Base-by-base conservation (phyloP, 2,329 filamentous ascomycete species). In the Pseudogymnoascus sp. region DNA sequence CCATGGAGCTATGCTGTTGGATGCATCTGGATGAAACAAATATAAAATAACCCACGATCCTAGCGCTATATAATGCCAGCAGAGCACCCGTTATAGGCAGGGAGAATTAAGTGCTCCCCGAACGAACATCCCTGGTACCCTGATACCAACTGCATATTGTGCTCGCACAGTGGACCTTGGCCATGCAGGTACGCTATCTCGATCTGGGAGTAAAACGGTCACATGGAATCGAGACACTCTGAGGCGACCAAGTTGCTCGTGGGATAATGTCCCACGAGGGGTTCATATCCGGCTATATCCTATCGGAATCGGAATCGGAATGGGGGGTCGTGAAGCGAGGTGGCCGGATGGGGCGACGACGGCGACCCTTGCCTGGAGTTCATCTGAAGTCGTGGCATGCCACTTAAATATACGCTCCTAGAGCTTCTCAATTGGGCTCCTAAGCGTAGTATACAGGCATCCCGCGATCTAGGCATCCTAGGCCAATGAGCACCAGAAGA, bases 1-100 rank as follows among this genome's bases (percentile, higher is more conserved):
- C 6, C n/a, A 33, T 55, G n/a, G n/a, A 55, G 28, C 25, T 12
- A 55, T 55, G 28, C n/a, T 33, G 49, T 55, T 33, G 49, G 49
- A 55, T 33, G 49, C n/a, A 30, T 55, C 9, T 55, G 28, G 9
- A 55, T 33, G 49, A 55, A 55, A 55, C 49, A 55, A 55, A 55
- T 19, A 12, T 55, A 30, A 12, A 55, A 55, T 55, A 30, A 5
- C n/a, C 25, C 25, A 12, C n/a, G 25, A 33, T 33, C 49, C 25
- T 55, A 19, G n/a, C n/a, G n/a, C 28, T 55, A 7, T 9, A 55
- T n/a, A 16, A n/a, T 55, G 49, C 28, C 28, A 55, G 28, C n/a
- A 25, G 49, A 33, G 45, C n/a, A 12, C n/a, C 49, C 14, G 25
- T 19, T 55, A 55, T 55, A 55, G 25, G 28, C 22, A 19, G 49